Base-by-base conservation (phyloP, 257 asterid genomes). In the Anisodus tanguticus region DNA sequence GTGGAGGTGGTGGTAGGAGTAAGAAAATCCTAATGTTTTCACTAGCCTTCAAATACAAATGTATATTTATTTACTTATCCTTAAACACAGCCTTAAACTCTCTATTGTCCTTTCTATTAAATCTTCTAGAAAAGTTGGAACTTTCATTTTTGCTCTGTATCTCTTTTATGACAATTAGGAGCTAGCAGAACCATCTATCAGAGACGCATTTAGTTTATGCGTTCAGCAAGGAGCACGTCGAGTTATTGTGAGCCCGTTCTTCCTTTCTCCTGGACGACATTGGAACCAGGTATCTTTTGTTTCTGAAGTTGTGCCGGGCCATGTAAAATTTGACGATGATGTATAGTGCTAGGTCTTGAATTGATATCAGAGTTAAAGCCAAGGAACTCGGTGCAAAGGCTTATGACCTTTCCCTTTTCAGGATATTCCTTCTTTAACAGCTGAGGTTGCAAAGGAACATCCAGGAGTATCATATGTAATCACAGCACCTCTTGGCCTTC, bases 211-310 rank as follows among this genome's bases (percentile, higher is more conserved):
- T 84, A 58, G 83, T 82, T 89, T 88, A 66, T 97, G 99, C 83
- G 95, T 97, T 86, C 92, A 90, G 83, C 94, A 88, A 88, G 99
- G 99, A 82, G 99, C 98, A 35, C 57, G 39, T 7, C 95, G 98
- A 63, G 91, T 97, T 64, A 93, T 97, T 59, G 97, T 97, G 83
- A 92, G 97, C 93, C 98, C 99, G 0, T 97, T 95, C 90, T 95
- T 97, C 94, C 92, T 97, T 89, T 94, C 88, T 85, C 98, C 99
- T 67, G 99, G 98, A 19, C 92, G 98, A 59, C 99, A 97, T 76
- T 97, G 98, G 99, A 85, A 90, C 85, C 94, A 89, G 98, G 99
- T 93, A 89, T 62, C 41, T 81, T 82, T 76, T 15, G 3, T 15
- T 26, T 51, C 45, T 76, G 39, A 47, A 54, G 10, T 74, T 60